phyloP scores from a whole-genome alignment of 495 filamentous ascomycete genomes.

The Penicillium mononematosum region DNA sequence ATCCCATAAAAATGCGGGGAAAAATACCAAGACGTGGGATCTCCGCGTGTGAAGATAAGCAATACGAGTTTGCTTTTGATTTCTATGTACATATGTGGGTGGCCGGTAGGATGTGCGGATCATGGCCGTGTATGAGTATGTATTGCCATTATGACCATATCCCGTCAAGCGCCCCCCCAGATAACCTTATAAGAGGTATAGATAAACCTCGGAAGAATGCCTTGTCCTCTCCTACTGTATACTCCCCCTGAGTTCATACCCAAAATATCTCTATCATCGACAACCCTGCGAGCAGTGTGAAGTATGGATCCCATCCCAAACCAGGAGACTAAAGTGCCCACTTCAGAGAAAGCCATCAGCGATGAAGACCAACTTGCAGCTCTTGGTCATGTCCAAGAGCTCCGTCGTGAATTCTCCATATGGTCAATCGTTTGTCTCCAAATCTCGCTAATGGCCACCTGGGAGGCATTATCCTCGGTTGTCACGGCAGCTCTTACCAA shows the following conservation, averaged over 20 bases:
- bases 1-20: constrained; percentile 12
- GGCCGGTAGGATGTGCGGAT: background rate
- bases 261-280: background rate
- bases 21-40: background rate
- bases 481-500: constrained; percentile 24
- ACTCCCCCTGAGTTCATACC: background rate
- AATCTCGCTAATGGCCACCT: constrained; percentile 37
- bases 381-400: constrained; percentile 30
- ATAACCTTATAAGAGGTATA: background rate
- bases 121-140: constrained; percentile 1
- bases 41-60: constrained; percentile 1
- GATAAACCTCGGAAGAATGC: background rate
- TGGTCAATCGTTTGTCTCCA: constrained; percentile 31
- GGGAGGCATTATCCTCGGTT: constrained; percentile 33
- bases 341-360: constrained; percentile 20
- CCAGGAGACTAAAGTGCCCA: constrained; percentile 11
- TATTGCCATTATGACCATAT: background rate
- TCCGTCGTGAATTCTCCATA: constrained; percentile 28
- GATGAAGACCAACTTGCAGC: constrained; percentile 29
- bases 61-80: background rate
- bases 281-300: background rate
- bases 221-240: background rate
- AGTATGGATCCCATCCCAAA: constrained; percentile 11
- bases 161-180: background rate
- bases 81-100: background rate